phyloP scores from a whole-genome alignment of 768 basidiomycete species.

The Auricularia cornea region DNA sequence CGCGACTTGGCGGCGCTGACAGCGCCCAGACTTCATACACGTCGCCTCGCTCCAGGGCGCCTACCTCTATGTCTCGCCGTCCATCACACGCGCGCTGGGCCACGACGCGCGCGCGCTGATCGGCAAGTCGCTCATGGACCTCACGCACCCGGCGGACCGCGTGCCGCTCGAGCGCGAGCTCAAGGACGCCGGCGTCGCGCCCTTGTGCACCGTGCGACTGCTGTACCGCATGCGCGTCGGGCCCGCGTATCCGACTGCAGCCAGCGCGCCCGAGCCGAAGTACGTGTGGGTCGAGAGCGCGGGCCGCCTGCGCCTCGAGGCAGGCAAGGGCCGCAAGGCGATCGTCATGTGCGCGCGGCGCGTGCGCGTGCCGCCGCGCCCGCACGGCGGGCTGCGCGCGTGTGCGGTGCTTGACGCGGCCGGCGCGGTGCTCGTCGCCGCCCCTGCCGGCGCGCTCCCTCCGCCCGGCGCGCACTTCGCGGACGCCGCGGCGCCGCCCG shows the following conservation, averaged over 20 bases:
- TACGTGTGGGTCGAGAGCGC: conserved; percentile 89
- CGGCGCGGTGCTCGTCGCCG: conserved; percentile 1
- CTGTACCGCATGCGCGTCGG: neutral
- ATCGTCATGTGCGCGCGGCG: conserved; percentile 84
- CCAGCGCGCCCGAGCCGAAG: neutral
- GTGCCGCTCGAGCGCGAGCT: conserved; percentile 87
- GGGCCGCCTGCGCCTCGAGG: conserved; percentile 86
- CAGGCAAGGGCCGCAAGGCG: conserved; percentile 89
- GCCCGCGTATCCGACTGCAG: neutral
- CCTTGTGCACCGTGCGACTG: neutral
- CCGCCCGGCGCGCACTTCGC: neutral
- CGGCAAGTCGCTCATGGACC: conserved; percentile 66
- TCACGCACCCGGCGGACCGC: conserved; percentile 84
- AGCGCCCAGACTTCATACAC: conserved; percentile 84
- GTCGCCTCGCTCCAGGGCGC: conserved; percentile 88
- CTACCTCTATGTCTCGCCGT: conserved; percentile 87
- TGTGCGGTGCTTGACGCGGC: conserved; percentile 10
- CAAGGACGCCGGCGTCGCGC: conserved; percentile 42
- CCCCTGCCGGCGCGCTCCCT: neutral
- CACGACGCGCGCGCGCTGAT: conserved; percentile 81
- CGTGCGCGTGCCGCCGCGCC: conserved; percentile 51
- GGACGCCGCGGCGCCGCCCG: neutral
- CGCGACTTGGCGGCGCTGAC: too few species aligned
- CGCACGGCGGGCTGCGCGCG: conserved; percentile 55
- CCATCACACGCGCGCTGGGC: conserved; percentile 68